phyloP scores from a whole-genome alignment of 768 basidiomycete genomes.

The Calvatia gigantea region DNA sequence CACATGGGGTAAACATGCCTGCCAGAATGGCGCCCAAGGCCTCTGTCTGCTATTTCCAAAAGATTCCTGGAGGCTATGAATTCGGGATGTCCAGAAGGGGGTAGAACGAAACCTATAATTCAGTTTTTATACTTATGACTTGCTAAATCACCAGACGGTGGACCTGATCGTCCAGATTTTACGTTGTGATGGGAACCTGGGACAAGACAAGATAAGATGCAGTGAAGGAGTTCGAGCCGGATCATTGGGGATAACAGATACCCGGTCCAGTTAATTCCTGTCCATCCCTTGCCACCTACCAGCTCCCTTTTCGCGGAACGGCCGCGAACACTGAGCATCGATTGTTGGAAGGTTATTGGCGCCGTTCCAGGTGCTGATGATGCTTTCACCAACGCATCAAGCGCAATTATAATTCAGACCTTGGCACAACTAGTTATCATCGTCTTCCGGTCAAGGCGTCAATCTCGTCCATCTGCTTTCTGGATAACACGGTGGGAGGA shows the following conservation, averaged over 20 bases:
- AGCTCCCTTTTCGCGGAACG: background rate
- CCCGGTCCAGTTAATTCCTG: too few species aligned
- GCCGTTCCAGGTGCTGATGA: slow-evolving; percentile 88
- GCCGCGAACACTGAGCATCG: slow-evolving; percentile 63
- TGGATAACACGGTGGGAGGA: background rate
- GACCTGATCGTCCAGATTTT: too few species aligned
- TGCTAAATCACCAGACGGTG: too few species aligned
- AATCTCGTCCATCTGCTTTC: background rate
- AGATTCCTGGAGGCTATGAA: too few species aligned
- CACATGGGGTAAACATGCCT: too few species aligned
- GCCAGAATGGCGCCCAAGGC: too few species aligned
- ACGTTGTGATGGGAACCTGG: too few species aligned
- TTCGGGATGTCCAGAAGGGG: too few species aligned
- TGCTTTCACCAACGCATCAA: slow-evolving; percentile 86
- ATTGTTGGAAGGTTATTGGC: slow-evolving; percentile 89
- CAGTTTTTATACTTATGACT: too few species aligned
- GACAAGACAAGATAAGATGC: too few species aligned
- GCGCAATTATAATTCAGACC: slow-evolving; percentile 55
- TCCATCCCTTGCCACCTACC: slow-evolving; percentile 2
- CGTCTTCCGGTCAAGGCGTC: background rate
- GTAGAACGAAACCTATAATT: too few species aligned
- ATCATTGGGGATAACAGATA: slow-evolving; percentile 4
- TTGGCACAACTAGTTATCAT: background rate
- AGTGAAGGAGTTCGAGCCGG: slow-evolving; percentile 25
- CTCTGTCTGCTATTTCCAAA: too few species aligned